Conservation (phyloP, 495 filamentous ascomycete species). For the Aspergillus avenaceus region DNA sequence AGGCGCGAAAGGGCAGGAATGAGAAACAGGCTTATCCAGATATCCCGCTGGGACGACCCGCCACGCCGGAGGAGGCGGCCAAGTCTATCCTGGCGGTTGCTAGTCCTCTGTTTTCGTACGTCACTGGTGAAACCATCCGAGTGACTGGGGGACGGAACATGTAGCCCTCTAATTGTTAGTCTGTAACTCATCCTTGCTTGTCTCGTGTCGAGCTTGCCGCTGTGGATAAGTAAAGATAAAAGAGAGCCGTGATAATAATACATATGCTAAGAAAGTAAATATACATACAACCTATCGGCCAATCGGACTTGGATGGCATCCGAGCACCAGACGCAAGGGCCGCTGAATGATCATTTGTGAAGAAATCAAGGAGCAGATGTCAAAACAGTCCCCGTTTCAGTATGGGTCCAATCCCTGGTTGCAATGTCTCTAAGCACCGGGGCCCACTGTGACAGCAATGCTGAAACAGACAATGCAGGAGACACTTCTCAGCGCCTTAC, state of each 20-base stretch:
- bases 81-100: constrained; percentile 74
- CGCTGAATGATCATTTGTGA: too few relatives aligned
- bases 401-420: not conserved
- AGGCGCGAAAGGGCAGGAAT: constrained; percentile 27
- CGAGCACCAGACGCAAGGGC: not conserved
- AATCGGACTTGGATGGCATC: too few relatives aligned
- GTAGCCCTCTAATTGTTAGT: constrained; percentile 32
- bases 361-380: not conserved
- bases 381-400: not conserved
- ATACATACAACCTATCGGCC: too few relatives aligned
- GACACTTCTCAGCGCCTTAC: not conserved
- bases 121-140: constrained; percentile 77
- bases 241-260: not conserved
- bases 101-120: constrained; percentile 75
- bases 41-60: constrained; percentile 73
- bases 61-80: constrained; percentile 74
- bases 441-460: not conserved
- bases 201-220: not conserved
- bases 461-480: not conserved
- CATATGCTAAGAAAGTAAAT: not conserved
- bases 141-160: constrained; percentile 84
- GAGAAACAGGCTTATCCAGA: constrained; percentile 47
- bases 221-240: not conserved
- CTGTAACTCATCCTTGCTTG: not conserved
- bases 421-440: not conserved